Conservation (phyloP, 2,329 filamentous ascomycete genomes). For the Aureobasidium namibiae region DNA sequence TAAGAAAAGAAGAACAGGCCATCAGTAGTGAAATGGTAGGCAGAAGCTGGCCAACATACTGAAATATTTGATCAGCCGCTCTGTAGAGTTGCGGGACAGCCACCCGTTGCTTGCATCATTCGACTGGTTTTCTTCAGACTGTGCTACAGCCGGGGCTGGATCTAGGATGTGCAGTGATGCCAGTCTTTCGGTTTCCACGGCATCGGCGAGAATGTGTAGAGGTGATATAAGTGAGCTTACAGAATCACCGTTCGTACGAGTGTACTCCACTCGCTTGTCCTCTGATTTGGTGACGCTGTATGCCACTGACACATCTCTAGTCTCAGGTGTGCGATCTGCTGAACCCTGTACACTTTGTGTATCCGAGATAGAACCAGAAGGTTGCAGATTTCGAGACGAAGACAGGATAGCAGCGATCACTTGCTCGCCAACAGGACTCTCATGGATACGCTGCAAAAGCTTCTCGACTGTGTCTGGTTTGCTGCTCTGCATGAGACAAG, state of each 20-base stretch:
- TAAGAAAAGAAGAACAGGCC: neutral
- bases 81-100: neutral
- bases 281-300: neutral
- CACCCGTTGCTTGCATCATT: neutral
- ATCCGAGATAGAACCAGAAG: neutral
- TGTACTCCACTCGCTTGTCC: neutral
- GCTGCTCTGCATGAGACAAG: neutral
- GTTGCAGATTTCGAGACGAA: neutral
- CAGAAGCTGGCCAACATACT: neutral
- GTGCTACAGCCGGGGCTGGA: neutral
- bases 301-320: neutral
- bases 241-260: neutral
- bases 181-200: constrained; percentile 1
- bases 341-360: neutral
- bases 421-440: neutral
- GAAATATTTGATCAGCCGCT: neutral
- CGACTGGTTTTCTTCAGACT: neutral
- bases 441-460: neutral
- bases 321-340: neutral
- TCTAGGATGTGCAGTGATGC: neutral
- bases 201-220: neutral
- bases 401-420: neutral
- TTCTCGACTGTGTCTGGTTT: neutral
- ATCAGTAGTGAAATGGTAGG: neutral
- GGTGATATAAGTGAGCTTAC: neutral